Base-by-base conservation (phyloP, 2,329 filamentous ascomycete species). In the Xylaria sp. region DNA sequence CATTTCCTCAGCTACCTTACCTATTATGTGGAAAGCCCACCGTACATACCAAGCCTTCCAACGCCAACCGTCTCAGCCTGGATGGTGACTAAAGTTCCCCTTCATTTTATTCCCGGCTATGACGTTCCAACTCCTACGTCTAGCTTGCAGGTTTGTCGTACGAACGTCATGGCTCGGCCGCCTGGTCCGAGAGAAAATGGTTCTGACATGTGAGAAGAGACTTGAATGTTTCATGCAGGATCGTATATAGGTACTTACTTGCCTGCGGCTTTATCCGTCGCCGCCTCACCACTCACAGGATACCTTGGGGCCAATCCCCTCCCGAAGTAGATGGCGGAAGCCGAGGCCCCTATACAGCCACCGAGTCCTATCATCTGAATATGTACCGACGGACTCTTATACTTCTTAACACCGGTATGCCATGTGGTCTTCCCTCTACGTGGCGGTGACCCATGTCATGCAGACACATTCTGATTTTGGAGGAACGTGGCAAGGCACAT, bases 381-480 rank as follows among this genome's bases (percentile, higher is more conserved):
- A 21, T 36, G 14, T 27, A 47, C 24, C 58, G 21, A 57, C 36
- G 12, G 48, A 27, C 11, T 64, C 30, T 65, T 45, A 55, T 65
- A 59, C 9, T 51, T 61, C 48, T 21, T 45, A 45, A 59, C 50
- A 12, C 6, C n/a, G 36, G 7, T 30, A 34, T 51, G 17, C 39
- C 39, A 12, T 62, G 19, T 64, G 45, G 34, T 47, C 51, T 27
- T 59, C 62, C 64, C 19, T 45, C 57, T 68, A 4, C 30, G 65
- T 70, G 70, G 68, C 70, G 11, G 65, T 68, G 68, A 64, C 55
- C 68, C 64, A 70, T 67, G 65, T 60, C 61, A 47, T 62, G 59
- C 54, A 62, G 27, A 53, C 30, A 50, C 45, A 32, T 61, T 60
- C 54, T 69, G 34, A 66, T 54, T 42, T 68, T 60, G 68, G 42